These are phyloP conservation scores for Botrytis pseudocinerea DNA, from an alignment of 2,329 filamentous ascomycete genomes.

Conservation along the genomic window DNA sequence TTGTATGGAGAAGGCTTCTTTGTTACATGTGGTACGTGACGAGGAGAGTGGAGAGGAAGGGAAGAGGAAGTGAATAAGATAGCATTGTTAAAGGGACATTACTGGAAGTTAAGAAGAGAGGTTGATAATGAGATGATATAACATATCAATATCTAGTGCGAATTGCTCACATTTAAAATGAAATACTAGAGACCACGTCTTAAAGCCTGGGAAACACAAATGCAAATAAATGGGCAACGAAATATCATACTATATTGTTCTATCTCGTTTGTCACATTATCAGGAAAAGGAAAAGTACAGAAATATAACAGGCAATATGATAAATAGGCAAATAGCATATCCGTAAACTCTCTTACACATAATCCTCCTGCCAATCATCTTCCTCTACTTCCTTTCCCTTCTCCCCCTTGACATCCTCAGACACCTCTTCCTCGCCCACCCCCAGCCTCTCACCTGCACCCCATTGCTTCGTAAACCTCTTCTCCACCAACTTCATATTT, in stretches of 20 bases:
- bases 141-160: neutral
- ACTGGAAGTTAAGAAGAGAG: neutral
- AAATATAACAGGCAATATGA: neutral
- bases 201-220: neutral
- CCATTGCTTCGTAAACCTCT: neutral
- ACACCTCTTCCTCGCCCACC: neutral
- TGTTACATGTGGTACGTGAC: no score
- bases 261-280: neutral
- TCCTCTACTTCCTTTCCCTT: neutral
- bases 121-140: neutral
- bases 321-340: neutral
- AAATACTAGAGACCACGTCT: neutral
- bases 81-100: neutral
- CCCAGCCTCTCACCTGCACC: neutral
- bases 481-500: constrained; percentile 9
- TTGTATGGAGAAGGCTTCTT: no score
- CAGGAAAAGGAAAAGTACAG: neutral
- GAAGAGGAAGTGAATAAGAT: neutral
- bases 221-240: neutral
- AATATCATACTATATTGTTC: neutral
- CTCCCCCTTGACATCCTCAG: neutral
- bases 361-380: constrained; percentile 14
- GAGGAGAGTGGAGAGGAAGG: no score
- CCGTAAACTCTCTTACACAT: neutral
- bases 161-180: neutral